Percentiles rank a stretch among this genome's conserved stretches.
Conservation (phyloP, 768 basidiomycete genomes). For the Leccinum subgranulosum region DNA sequence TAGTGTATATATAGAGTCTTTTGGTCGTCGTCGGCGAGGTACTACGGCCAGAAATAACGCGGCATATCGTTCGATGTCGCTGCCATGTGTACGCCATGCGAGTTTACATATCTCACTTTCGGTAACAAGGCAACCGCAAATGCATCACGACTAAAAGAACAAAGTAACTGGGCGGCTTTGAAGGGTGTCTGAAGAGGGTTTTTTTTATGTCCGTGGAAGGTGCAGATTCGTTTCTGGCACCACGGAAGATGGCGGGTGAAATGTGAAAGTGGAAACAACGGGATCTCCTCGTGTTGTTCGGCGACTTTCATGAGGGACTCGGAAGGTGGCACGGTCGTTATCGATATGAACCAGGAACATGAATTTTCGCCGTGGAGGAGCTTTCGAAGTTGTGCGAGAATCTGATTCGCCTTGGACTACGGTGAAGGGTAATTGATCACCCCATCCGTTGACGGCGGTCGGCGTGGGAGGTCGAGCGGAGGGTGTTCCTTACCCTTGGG, state of each 20-base stretch:
- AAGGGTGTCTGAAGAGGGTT: not conserved
- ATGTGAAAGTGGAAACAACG: not conserved
- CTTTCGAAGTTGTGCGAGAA: constrained; percentile 2
- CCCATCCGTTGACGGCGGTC: constrained; percentile 1
- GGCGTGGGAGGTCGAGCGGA: constrained; percentile 12
- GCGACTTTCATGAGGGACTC: not conserved
- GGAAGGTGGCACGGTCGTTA: constrained; percentile 5
- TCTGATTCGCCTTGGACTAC: constrained; percentile 5
- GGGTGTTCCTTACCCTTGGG: constrained; percentile 5
- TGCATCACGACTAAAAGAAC: not conserved
- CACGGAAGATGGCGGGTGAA: not conserved
- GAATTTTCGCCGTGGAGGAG: constrained; percentile 7
- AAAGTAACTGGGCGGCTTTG: not conserved
- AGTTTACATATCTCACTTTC: not conserved
- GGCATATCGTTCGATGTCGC: not conserved
- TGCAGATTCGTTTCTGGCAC: not conserved
- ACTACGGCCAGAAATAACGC: not conserved
- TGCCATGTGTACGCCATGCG: not conserved
- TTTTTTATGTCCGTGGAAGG: not conserved
- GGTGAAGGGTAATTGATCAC: constrained; percentile 8
- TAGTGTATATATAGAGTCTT: not conserved
- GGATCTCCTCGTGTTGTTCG: not conserved
- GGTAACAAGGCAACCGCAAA: not conserved
- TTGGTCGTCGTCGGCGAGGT: not conserved
- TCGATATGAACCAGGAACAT: constrained; percentile 11